These are phyloP conservation scores for Gastrodia elata DNA, from an alignment of 106 monocot species.

Conservation along the genomic window DNA sequence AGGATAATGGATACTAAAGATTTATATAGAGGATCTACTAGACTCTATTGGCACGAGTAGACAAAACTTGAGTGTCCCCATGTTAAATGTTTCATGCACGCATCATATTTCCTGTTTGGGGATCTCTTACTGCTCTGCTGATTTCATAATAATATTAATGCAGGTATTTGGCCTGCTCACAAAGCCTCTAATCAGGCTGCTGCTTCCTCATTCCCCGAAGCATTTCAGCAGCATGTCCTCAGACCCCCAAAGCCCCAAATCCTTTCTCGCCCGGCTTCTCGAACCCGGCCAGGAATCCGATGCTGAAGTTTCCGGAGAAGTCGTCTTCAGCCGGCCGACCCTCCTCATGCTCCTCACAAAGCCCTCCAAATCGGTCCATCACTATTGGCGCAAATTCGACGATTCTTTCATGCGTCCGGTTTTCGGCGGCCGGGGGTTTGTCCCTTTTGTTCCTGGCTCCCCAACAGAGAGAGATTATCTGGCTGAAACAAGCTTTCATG, in stretches of 20 bases:
- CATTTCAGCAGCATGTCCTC: slow-evolving; percentile 12
- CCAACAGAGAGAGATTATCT: slow-evolving; percentile 33
- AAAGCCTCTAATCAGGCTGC: slow-evolving; percentile 19
- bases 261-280: slow-evolving; percentile 4
- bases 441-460: slow-evolving; percentile 69
- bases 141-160: not conserved
- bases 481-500: not conserved
- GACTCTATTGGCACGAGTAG: too few species aligned
- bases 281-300: slow-evolving; percentile 4
- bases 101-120: too few species aligned
- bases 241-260: slow-evolving; percentile 13
- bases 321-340: slow-evolving; percentile 22
- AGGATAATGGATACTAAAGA: too few species aligned
- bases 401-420: slow-evolving; percentile 67
- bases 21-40: too few species aligned
- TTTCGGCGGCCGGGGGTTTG: slow-evolving; percentile 86
- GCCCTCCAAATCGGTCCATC: slow-evolving; percentile 50
- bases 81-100: too few species aligned
- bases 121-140: too few species aligned
- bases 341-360: slow-evolving; percentile 56
- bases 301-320: slow-evolving; percentile 14
- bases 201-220: slow-evolving; percentile 4
- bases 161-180: slow-evolving; percentile 20
- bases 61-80: too few species aligned
- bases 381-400: slow-evolving; percentile 88